Evolutionary conservation across 2,329 filamentous ascomycete species (phyloP), one percentile per base, ranked within the genome.

Genomic region (Bretziella fagacearum): DNA sequence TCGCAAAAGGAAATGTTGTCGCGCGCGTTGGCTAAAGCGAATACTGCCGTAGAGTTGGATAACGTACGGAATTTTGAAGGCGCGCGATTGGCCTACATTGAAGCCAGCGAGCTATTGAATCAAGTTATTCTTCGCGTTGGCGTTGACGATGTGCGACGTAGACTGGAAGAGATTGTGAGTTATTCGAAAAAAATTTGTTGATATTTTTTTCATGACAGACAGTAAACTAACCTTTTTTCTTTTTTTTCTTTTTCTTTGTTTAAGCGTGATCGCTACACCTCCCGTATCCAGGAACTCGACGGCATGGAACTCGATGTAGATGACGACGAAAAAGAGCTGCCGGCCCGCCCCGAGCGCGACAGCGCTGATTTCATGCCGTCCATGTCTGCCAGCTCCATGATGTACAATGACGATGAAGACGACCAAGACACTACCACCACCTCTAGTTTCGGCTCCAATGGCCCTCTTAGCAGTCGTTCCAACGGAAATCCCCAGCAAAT

Each of bases 1-100:
- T 85, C 82, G 1, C 82, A 96, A 60, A 96, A 95, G 66, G 83
- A 80, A 8, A 96, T 96, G 87, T 71, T 98, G 29, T 94, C 89
- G n/a, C 84, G 83, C 55, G 91, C 91, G 1, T 67, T 98, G 47
- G 82, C 93, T 59, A 94, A 95, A 64, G 91, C 91, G 43, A 95
- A 98, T 58, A 89, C 84, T 10, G 91, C 91, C 18, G 91, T 98
- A 22, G 74, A 95, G 54, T 73, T 98, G 33, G 91, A 98, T 63
- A 96, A 95, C 71, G 86, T 85, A 11, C 84, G 91, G 57, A 94
- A 96, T 58, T 89, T 91, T 53, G 84, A 89, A 59, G 86, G 84
- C 33, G 91, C 91, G 15, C 79, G 93, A 58, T 77, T 85, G 56
- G 86, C 89, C 11, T 98, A 98, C 59, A 70, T 74, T 8, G 91